phyloP scores from a whole-genome alignment of 768 basidiomycete genomes.

The Terana coerulea region DNA sequence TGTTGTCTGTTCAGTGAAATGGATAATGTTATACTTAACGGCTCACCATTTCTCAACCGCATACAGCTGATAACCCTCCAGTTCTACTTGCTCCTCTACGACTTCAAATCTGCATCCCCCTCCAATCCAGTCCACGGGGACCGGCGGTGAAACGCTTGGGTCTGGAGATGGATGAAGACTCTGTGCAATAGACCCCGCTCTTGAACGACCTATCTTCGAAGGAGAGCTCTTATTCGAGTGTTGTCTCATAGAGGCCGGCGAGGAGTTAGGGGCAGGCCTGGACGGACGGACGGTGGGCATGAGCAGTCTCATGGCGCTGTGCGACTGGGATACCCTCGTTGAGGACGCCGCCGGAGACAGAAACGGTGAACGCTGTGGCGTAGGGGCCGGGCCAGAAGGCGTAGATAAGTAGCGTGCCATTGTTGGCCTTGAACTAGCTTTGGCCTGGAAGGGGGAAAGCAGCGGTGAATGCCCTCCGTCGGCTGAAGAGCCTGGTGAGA shows the following conservation, averaged over 20 bases:
- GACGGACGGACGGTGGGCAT: slow-evolving; percentile 24
- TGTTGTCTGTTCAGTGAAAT: slow-evolving; percentile 3
- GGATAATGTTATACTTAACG: background rate
- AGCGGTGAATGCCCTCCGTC: slow-evolving; percentile 8
- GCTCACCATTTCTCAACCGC: slow-evolving; percentile 81
- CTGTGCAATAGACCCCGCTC: slow-evolving; percentile 21
- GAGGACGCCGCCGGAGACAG: slow-evolving; percentile 18
- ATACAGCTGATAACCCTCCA: slow-evolving; percentile 75
- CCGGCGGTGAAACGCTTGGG: slow-evolving; percentile 12
- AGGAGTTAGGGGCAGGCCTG: background rate
- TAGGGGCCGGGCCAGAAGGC: slow-evolving; percentile 8
- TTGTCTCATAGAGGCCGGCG: slow-evolving; percentile 6
- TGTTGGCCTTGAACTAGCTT: slow-evolving; percentile 3
- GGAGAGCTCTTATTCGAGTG: slow-evolving; percentile 13
- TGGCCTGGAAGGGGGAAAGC: slow-evolving; percentile 9
- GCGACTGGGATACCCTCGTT: slow-evolving; percentile 4
- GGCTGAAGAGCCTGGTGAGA: slow-evolving; percentile 5
- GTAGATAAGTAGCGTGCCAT: slow-evolving; percentile 14
- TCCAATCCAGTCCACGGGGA: slow-evolving; percentile 35
- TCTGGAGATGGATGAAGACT: slow-evolving; percentile 16
- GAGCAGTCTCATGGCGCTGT: slow-evolving; percentile 14
- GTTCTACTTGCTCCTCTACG: slow-evolving; percentile 42
- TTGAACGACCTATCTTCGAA: slow-evolving; percentile 17
- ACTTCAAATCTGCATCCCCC: slow-evolving; percentile 45
- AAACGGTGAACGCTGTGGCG: slow-evolving; percentile 12